Evolutionary conservation across 495 filamentous ascomycete genomes (phyloP).

Genomic region (Penicillium robsamsonii): DNA sequence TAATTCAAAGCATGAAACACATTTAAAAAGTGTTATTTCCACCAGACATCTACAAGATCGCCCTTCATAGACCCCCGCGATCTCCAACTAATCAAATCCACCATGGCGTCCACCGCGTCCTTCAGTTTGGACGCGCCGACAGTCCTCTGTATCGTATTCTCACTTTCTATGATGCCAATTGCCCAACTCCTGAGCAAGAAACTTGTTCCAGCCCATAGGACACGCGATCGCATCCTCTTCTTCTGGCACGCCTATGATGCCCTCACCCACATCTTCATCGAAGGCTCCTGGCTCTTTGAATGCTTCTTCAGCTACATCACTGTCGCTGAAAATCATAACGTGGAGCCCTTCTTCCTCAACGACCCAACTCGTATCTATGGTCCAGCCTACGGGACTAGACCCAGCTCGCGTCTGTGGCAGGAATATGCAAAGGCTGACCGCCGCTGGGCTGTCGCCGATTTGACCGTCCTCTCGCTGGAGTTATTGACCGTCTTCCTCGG

Average conservation of each 20-base stretch:
- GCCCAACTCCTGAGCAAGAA: conserved; percentile 47
- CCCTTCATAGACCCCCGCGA: background rate
- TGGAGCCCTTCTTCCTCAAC: conserved; percentile 53
- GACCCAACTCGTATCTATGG: conserved; percentile 64
- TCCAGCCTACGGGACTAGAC: conserved; percentile 62
- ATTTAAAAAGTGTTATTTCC: background rate
- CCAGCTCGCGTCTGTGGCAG: conserved; percentile 75
- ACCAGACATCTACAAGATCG: background rate
- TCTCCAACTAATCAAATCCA: conserved; percentile 3
- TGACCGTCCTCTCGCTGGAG: conserved; percentile 78
- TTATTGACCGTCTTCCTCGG: conserved; percentile 78
- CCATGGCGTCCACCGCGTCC: conserved; percentile 23
- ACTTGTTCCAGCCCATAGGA: conserved; percentile 48
- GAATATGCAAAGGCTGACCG: conserved; percentile 87
- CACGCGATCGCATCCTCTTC: conserved; percentile 68
- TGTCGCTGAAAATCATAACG: conserved; percentile 38
- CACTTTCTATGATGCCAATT: conserved; percentile 52
- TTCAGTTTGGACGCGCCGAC: conserved; percentile 51
- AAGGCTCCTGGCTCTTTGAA: conserved; percentile 88
- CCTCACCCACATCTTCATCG: conserved; percentile 83
- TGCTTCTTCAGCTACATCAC: conserved; percentile 75
- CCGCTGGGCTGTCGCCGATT: conserved; percentile 77
- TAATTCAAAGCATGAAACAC: background rate
- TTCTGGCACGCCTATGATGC: conserved; percentile 94
- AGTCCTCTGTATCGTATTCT: conserved; percentile 50